Conservation (phyloP, 805 yeast genomes). For the Lachancea thermotolerans region DNA sequence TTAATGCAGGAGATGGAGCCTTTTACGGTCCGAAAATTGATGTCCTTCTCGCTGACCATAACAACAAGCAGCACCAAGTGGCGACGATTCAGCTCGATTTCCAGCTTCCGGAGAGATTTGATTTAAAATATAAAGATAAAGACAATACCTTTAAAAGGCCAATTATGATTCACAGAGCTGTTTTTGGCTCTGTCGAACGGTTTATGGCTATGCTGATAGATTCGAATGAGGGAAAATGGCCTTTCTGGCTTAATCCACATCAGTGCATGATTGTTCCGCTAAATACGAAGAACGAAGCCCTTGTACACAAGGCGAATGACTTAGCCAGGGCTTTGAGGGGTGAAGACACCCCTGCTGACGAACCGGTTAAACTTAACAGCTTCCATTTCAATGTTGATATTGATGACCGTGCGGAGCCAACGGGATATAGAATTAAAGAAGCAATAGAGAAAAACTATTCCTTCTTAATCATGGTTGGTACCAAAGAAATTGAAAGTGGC, state of each 20-base stretch:
- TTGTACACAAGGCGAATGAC: constrained; percentile 42
- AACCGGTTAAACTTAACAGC: constrained; percentile 50
- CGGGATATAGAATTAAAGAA: constrained; percentile 74
- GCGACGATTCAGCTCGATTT: constrained; percentile 95
- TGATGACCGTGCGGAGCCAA: constrained; percentile 67
- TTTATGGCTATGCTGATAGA: constrained; percentile 87
- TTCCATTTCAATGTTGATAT: constrained; percentile 67
- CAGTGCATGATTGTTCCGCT: constrained; percentile 85
- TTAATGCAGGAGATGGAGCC: constrained; percentile 93
- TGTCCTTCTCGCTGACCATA: constrained; percentile 70
- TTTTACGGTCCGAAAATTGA: constrained; percentile 96
- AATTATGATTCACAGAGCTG: constrained; percentile 94
- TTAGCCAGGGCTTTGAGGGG: constrained; percentile 44
- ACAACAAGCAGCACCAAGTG: constrained; percentile 79
- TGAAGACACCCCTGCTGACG: constrained; percentile 28
- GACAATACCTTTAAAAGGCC: constrained; percentile 56
- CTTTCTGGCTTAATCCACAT: constrained; percentile 92
- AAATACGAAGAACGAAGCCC: constrained; percentile 45
- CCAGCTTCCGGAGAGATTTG: constrained; percentile 83
- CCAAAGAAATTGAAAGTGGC: constrained; percentile 59
- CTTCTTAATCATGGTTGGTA: constrained; percentile 81
- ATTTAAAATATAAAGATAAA: constrained; percentile 56
- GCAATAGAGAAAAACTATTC: constrained; percentile 70
- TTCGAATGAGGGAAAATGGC: constrained; percentile 91
- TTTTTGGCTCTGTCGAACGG: constrained; percentile 89